Conservation (phyloP, 768 basidiomycete species). For the Rhizopogon vulgaris region DNA sequence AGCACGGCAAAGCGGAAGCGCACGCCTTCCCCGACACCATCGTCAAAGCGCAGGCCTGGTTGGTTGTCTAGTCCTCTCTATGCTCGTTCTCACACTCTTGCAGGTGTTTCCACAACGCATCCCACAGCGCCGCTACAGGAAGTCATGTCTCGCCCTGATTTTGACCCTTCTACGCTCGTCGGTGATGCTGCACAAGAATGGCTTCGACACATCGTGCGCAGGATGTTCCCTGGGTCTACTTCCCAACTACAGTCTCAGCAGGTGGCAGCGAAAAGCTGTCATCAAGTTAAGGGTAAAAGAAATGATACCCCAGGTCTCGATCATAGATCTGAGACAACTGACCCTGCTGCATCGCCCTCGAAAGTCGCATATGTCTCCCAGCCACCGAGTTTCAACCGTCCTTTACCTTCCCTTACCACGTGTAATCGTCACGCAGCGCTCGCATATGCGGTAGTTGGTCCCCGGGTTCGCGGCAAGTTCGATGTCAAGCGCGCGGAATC, state of each 20-base stretch:
- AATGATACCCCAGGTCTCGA: not conserved
- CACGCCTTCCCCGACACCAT: constrained; percentile 25
- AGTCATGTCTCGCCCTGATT: constrained; percentile 17
- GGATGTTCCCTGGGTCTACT: constrained; percentile 55
- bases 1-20: constrained; percentile 38
- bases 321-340: not conserved
- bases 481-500: constrained; percentile 33
- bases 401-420: constrained; percentile 12
- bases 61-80: not conserved
- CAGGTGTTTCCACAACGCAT: not conserved
- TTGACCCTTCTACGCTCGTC: constrained; percentile 27
- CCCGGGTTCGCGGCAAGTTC: constrained; percentile 63
- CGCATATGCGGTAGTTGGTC: constrained; percentile 48
- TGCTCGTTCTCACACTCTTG: not conserved
- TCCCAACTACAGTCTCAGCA: constrained; percentile 1
- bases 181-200: constrained; percentile 49
- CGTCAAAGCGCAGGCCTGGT: constrained; percentile 29
- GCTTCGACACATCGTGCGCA: constrained; percentile 42
- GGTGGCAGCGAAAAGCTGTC: constrained; percentile 6
- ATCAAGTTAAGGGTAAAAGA: constrained; percentile 7
- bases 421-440: constrained; percentile 29
- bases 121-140: constrained; percentile 12
- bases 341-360: constrained; percentile 1
- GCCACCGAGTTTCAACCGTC: constrained; percentile 11
- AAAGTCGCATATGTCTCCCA: constrained; percentile 8